phyloP scores from a whole-genome alignment of 2,329 filamentous ascomycete genomes.

The Pseudogymnoascus sp. region DNA sequence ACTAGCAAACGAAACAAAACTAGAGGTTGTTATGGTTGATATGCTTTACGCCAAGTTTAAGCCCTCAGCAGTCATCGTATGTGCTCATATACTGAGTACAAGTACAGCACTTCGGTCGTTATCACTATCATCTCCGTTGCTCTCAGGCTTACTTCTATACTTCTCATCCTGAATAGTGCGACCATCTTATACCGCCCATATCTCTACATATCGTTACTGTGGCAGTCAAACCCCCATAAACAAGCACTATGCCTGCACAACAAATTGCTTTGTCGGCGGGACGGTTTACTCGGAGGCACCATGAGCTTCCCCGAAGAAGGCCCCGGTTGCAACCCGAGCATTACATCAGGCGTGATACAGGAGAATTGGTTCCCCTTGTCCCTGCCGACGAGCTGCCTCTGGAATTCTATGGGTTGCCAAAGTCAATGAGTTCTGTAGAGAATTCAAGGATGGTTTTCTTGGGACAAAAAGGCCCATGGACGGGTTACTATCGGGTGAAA shows the following conservation, averaged over 20 bases:
- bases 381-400: slow-evolving; percentile 44
- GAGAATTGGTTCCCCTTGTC: slow-evolving; percentile 47
- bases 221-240: background rate
- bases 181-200: background rate
- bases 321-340: slow-evolving; percentile 21
- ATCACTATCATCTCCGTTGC: background rate
- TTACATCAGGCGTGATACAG: slow-evolving; percentile 39
- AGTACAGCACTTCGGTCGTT: background rate
- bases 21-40: background rate
- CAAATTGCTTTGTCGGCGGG: background rate
- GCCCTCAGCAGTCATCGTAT: background rate
- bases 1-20: slow-evolving; percentile 1
- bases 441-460: slow-evolving; percentile 28
- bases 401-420: slow-evolving; percentile 33
- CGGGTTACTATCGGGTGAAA: slow-evolving; percentile 26
- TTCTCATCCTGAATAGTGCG: background rate
- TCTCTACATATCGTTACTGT: background rate
- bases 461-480: slow-evolving; percentile 30
- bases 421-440: slow-evolving; percentile 31
- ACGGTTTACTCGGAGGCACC: background rate
- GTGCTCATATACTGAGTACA: background rate
- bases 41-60: background rate
- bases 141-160: background rate
- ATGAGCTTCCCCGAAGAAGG: background rate
- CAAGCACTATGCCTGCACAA: background rate